Conservation (phyloP, 768 basidiomycete species). For the Megacollybia marginata region DNA sequence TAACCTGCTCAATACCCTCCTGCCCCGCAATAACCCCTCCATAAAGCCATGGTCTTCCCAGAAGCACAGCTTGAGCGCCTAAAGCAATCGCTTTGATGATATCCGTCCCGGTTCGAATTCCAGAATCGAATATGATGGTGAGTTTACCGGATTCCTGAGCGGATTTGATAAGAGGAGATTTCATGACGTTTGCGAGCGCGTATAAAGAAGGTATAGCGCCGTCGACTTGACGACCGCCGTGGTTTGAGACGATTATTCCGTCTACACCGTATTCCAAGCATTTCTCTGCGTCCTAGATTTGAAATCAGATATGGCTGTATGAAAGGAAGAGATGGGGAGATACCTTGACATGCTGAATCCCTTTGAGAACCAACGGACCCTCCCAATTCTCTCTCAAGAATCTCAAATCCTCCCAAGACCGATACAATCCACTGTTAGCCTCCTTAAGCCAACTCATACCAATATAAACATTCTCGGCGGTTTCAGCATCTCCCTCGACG, state of each 20-base stretch:
- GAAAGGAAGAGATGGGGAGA: conserved; percentile 9
- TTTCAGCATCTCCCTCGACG: conserved; percentile 40
- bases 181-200: conserved; percentile 62
- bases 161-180: conserved; percentile 47
- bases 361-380: conserved; percentile 71
- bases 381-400: conserved; percentile 71
- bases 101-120: conserved; percentile 78
- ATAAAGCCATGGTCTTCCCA: conserved; percentile 72
- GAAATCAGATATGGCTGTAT: not conserved
- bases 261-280: conserved; percentile 58
- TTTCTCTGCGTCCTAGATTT: conserved; percentile 53
- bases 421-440: conserved; percentile 53
- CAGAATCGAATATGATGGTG: conserved; percentile 71
- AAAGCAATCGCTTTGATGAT: conserved; percentile 81
- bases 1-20: conserved; percentile 67
- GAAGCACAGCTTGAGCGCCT: conserved; percentile 81
- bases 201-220: conserved; percentile 70
- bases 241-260: conserved; percentile 77
- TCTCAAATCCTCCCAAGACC: conserved; percentile 64
- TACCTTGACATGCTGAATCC: conserved; percentile 61
- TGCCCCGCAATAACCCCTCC: conserved; percentile 66
- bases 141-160: conserved; percentile 56
- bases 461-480: conserved; percentile 31
- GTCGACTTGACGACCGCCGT: conserved; percentile 73
- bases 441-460: conserved; percentile 61